Evolutionary conservation across 306 rosid species (phyloP), one percentile per base, ranked within the genome.

Genomic region (Vigna mungo): DNA sequence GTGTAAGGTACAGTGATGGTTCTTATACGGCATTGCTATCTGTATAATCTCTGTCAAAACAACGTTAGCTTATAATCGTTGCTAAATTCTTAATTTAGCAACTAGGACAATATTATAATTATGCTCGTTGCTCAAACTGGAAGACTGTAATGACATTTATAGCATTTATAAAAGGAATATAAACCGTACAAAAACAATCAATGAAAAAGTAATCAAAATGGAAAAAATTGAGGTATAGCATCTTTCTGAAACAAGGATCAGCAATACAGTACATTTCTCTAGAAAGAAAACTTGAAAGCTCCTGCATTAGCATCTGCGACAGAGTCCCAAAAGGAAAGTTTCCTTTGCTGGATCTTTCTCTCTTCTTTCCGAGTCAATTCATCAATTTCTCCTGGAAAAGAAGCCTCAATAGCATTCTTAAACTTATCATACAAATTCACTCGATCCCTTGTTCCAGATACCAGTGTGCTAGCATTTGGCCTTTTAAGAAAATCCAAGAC

Each of bases 261-360:
- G 79, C 64, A 78, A 70, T 18, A 3, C 66, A 17, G 30, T 30
- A 54, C 49, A 66, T 59, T 62, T 64, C 53, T 65, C 82, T 88
- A 90, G 85, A 95, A 89, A 61, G 97, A 90, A 81, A 95, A 92
- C 88, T 89, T 90, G 88, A 95, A 95, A 51, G 96, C 95, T 60
- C 97, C 96, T 1, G 74, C 87, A 13, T 82, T 88, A 5, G 96
- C 74, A 86, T 95, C 97, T 5, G 80, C 18, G 21, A 86, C 91
- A 56, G 93, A 81, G 68, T 95, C 97, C 98, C 98, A 95, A 78
- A 92, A 92, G 59, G 96, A 78, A 41, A 43, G 87, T 67, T 88
- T 92, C 54, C 54, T 85, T 73, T 84, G 77, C 77, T 84, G 82
- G 25, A 80, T 84, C 82, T 79, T 88, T 84, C 82, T 89, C 86